Evolutionary conservation across 306 rosid genomes (phyloP).

Genomic region (Quercus engelmannii): DNA sequence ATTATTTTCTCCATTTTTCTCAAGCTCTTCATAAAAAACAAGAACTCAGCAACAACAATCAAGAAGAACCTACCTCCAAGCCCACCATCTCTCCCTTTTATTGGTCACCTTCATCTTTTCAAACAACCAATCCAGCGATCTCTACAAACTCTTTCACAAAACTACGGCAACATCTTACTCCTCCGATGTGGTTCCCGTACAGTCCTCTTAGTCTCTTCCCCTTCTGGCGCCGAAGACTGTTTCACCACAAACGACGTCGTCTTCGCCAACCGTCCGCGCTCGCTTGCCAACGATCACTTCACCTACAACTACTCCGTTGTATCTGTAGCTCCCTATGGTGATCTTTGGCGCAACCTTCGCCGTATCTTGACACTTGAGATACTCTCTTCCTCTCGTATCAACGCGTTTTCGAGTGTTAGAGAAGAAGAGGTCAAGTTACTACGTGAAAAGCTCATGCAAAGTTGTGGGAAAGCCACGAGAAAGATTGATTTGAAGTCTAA

Average conservation of each 20-base stretch:
- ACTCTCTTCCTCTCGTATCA: too few relatives aligned
- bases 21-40: background rate
- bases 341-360: constrained; percentile 27
- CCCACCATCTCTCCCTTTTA: constrained; percentile 23
- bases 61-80: constrained; percentile 23
- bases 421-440: too few relatives aligned
- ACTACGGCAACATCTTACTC: background rate
- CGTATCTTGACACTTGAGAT: too few relatives aligned
- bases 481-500: constrained; percentile 4
- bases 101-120: constrained; percentile 41
- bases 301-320: constrained; percentile 21
- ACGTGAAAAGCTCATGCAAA: too few relatives aligned
- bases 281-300: constrained; percentile 19
- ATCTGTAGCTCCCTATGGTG: background rate
- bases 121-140: constrained; percentile 24
- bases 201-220: constrained; percentile 18
- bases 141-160: background rate
- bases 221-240: constrained; percentile 22
- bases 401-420: too few relatives aligned
- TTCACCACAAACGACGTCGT: constrained; percentile 28
- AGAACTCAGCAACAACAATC: background rate
- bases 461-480: too few relatives aligned
- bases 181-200: constrained; percentile 19
- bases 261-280: constrained; percentile 26
- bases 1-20: background rate